A percentile compares a stretch with the other conserved stretches of the same genome.
phyloP scores from a whole-genome alignment of 2,329 filamentous ascomycete species.

The Claviceps spartinae region DNA sequence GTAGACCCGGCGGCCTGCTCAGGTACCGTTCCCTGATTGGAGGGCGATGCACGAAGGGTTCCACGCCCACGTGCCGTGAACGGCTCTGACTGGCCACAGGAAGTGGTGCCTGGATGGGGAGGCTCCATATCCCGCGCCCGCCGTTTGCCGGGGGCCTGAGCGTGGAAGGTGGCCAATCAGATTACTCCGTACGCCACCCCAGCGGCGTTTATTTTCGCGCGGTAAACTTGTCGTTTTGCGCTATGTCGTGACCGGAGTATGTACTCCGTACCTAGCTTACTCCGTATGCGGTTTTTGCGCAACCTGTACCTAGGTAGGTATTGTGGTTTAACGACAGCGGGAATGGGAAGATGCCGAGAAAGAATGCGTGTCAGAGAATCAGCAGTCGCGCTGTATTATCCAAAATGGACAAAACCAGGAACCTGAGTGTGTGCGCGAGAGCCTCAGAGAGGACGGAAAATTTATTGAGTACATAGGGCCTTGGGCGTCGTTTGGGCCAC shows the following conservation, averaged over 20 bases:
- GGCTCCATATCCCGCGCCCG: background rate
- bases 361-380: background rate
- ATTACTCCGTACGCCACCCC: no score
- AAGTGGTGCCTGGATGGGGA: conserved; percentile 8
- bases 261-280: no score
- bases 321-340: no score
- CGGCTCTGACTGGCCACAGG: conserved; percentile 8
- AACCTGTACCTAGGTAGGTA: no score
- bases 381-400: background rate
- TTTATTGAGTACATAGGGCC: no score
- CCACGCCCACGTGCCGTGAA: background rate
- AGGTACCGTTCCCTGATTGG: conserved; percentile 13
- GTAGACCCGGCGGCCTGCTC: background rate
- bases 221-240: no score
- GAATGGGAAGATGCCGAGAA: background rate
- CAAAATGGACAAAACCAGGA: background rate
- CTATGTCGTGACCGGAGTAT: no score
- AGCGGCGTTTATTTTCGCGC: no score
- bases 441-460: no score
- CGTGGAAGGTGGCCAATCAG: background rate
- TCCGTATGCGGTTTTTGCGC: no score
- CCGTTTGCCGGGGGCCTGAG: background rate
- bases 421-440: no score
- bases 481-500: no score
- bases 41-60: background rate